These are phyloP conservation scores for Colletotrichum sp. DNA, from an alignment of 2,329 filamentous ascomycete genomes.

Conservation along the genomic window DNA sequence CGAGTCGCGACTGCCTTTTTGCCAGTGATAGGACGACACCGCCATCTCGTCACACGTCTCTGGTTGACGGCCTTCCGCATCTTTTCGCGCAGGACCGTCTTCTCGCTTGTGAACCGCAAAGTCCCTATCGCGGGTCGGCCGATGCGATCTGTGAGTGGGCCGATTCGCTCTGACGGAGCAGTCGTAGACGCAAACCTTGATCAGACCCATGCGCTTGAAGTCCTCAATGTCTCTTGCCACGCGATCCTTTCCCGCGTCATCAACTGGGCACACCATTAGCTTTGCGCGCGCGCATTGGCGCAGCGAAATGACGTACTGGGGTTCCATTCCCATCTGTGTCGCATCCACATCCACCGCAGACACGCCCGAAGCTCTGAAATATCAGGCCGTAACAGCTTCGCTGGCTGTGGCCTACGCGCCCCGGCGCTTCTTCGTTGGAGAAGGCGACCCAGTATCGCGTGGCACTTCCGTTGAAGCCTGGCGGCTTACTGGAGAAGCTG, in stretches of 20 bases:
- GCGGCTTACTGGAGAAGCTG: too few relatives aligned
- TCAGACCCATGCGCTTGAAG: constrained; percentile 22
- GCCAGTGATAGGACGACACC: too few relatives aligned
- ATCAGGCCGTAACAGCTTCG: too few relatives aligned
- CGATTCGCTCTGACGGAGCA: background rate
- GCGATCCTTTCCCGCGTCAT: background rate
- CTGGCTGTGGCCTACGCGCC: too few relatives aligned
- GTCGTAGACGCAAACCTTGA: constrained; percentile 22
- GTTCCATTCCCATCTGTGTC: constrained; percentile 85
- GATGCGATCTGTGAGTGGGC: background rate
- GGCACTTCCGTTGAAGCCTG: too few relatives aligned
- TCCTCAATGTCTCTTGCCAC: background rate
- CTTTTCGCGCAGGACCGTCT: constrained; percentile 54
- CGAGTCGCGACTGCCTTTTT: too few relatives aligned
- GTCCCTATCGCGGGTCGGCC: background rate
- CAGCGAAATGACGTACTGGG: constrained; percentile 36
- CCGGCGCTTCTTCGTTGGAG: too few relatives aligned
- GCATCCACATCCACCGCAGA: constrained; percentile 90
- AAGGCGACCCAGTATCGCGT: too few relatives aligned
- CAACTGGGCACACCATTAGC: constrained; percentile 12
- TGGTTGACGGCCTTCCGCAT: constrained; percentile 62
- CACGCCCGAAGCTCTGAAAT: constrained; percentile 76
- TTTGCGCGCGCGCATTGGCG: background rate
- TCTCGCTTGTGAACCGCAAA: constrained; percentile 61
- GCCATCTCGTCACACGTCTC: constrained; percentile 30